A percentile compares a stretch with the other conserved stretches of the same genome.
These are phyloP conservation scores for Clavaria fumosa DNA, from an alignment of 768 basidiomycete genomes.

Conservation along the genomic window DNA sequence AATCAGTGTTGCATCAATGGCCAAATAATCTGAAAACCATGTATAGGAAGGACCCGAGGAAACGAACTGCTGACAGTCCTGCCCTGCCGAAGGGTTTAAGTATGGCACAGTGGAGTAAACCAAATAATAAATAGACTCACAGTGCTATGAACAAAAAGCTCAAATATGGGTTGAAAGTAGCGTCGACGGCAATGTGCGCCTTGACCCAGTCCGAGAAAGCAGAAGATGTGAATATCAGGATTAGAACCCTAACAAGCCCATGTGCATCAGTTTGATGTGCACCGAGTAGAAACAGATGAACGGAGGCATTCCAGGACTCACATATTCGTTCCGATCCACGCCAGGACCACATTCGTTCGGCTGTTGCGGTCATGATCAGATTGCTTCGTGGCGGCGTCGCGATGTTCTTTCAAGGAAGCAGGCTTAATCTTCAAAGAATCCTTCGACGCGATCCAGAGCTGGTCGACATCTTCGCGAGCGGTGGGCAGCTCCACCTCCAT, in stretches of 20 bases:
- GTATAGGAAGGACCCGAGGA: slow-evolving; percentile 65
- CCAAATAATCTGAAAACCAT: slow-evolving; percentile 64
- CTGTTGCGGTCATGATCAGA: slow-evolving; percentile 76
- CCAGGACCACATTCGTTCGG: slow-evolving; percentile 70
- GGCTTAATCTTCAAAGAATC: slow-evolving; percentile 51
- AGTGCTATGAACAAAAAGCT: slow-evolving; percentile 60
- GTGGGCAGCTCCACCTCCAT: slow-evolving; percentile 80
- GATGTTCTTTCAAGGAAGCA: slow-evolving; percentile 64
- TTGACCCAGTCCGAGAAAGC: slow-evolving; percentile 66
- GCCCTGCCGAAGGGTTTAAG: slow-evolving; percentile 29
- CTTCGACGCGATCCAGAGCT: slow-evolving; percentile 68
- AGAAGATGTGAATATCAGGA: slow-evolving; percentile 58
- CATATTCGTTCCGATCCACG: slow-evolving; percentile 82
- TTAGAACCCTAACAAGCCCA: slow-evolving; percentile 35
- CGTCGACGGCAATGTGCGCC: slow-evolving; percentile 35
- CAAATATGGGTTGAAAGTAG: slow-evolving; percentile 79
- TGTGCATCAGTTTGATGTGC: slow-evolving; percentile 7
- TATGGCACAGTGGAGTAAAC: neutral
- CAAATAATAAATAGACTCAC: slow-evolving; percentile 18
- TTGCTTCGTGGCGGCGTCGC: slow-evolving; percentile 80
- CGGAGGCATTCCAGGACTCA: slow-evolving; percentile 19
- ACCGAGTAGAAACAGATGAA: slow-evolving; percentile 4
- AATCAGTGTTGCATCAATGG: slow-evolving; percentile 24
- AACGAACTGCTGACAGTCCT: slow-evolving; percentile 67
- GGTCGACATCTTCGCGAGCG: slow-evolving; percentile 74